Evolutionary conservation across 805 yeast genomes (phyloP), one percentile per base, ranked within the genome.

Genomic region (Hanseniaspora thailandica): DNA sequence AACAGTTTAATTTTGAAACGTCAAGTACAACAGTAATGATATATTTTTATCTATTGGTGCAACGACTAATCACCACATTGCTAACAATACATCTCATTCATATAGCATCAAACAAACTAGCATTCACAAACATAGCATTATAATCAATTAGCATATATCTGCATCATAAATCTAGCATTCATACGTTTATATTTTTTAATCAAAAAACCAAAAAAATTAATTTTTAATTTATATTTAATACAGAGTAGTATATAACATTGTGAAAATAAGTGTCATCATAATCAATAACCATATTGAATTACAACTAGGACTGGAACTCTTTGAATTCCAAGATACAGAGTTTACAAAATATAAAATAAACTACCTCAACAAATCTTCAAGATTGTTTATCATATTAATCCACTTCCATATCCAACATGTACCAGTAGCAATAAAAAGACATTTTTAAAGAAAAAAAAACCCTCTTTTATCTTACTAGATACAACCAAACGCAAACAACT

Each of bases 401-500:
- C 33, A 30, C 6, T 12, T 47, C n/a, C 34, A 38, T 36, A 36
- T 38, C 35, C 44, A 36, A 36, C 40, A 47, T 43, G 45, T 28
- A 43, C 45, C 45, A 38, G 20, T 8, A 17, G 13, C 13, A 19
- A 38, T 25, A 30, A 30, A 30, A 13, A 30, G 19, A 10, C 23
- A n/a, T 22, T 40, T 17, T 22, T 7, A 17, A 40, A 40, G 31
- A 28, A 40, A 43, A 43, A 15, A 20, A 44, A 44, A 19, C 36
- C 36, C 19, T 33, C n/a, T n/a, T 33, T 15, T 13, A n/a, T 33
- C 36, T 5, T 36, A 20, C 33, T 2, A 17, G 4, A 25, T 38
- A 43, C 53, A 49, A 49, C 53, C 41, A 49, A 49, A 41, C 47
- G 47, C 53, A 49, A 49, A 48, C 52, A 48, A 40, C 31, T 26